Percentiles rank a stretch among this genome's conserved stretches.
phyloP scores from a whole-genome alignment of 225 moss, liverwort and hornwort species.

The Climacium dendroides region DNA sequence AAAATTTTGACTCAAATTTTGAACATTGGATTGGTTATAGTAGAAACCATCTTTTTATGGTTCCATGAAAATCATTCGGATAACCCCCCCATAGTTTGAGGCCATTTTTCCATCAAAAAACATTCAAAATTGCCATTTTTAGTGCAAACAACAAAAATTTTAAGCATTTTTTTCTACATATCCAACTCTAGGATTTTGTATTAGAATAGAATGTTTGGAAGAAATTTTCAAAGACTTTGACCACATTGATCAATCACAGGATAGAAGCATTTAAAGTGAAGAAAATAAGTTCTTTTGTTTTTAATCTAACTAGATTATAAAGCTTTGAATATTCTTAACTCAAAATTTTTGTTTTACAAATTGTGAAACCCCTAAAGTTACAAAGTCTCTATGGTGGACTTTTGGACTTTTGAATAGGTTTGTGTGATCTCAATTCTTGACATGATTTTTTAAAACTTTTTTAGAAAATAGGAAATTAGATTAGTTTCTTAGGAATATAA shows the following conservation, averaged over 20 bases:
- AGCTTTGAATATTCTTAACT: neutral
- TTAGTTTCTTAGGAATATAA: too few relatives aligned
- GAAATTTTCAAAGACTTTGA: neutral
- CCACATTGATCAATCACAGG: fast-evolving
- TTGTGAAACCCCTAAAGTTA: too few relatives aligned
- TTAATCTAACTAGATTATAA: neutral
- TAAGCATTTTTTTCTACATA: neutral
- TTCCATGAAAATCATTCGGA: neutral
- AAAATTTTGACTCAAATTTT: too few relatives aligned
- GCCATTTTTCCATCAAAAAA: too few relatives aligned
- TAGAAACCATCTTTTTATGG: neutral
- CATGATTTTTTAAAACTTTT: too few relatives aligned
- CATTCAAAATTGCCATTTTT: neutral
- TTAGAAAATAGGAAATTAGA: too few relatives aligned
- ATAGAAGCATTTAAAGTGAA: neutral
- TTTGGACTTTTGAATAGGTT: too few relatives aligned
- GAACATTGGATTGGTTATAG: neutral
- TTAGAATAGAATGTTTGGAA: neutral
- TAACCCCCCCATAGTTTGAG: fast-evolving
- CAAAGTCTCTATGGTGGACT: too few relatives aligned
- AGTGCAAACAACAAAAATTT: neutral
- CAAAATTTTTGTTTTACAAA: fast-evolving
- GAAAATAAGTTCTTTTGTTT: fast-evolving
- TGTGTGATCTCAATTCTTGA: too few relatives aligned
- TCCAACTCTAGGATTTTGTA: fast-evolving